These are phyloP conservation scores for Sphaerostilbella broomeana DNA, from an alignment of 2,329 filamentous ascomycete species.

Conservation along the genomic window DNA sequence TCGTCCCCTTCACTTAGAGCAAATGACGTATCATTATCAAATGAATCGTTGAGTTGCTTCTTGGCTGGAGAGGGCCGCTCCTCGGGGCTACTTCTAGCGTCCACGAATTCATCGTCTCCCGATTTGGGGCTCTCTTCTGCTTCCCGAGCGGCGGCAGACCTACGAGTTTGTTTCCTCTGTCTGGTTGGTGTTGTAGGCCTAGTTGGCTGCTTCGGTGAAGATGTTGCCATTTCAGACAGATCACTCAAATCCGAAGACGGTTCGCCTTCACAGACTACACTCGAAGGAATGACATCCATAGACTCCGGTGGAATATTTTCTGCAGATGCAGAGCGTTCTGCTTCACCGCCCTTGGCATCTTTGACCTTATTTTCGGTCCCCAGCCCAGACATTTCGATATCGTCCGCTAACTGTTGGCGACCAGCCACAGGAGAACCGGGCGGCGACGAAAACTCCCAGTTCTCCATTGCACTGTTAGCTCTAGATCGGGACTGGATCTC, in stretches of 20 bases:
- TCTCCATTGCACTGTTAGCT: slow-evolving; percentile 25
- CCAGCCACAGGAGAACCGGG: slow-evolving; percentile 42
- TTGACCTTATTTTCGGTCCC: slow-evolving; percentile 9
- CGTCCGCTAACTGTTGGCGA: slow-evolving; percentile 20
- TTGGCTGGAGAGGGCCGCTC: slow-evolving; percentile 13
- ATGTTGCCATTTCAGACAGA: slow-evolving; percentile 5
- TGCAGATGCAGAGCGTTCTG: not conserved
- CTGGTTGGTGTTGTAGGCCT: slow-evolving; percentile 17
- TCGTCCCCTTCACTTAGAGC: slow-evolving; percentile 40
- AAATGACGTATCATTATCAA: slow-evolving; percentile 33
- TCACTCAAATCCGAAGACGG: slow-evolving; percentile 9
- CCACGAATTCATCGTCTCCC: slow-evolving; percentile 42
- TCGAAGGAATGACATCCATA: slow-evolving; percentile 26
- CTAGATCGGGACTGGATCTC: slow-evolving; percentile 46
- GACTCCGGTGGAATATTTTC: slow-evolving; percentile 1
- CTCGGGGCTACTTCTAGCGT: slow-evolving; percentile 41
- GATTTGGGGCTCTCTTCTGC: slow-evolving; percentile 35
- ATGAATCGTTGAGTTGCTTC: no score
- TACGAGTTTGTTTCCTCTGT: no score
- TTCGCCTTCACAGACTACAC: slow-evolving; percentile 11
- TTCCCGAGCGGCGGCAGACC: slow-evolving; percentile 5
- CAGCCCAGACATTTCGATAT: slow-evolving; percentile 15
- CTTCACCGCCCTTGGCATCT: slow-evolving; percentile 16
- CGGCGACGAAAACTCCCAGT: slow-evolving; percentile 54
- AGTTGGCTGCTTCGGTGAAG: not conserved